Conservation (phyloP, 139 green algal species). For the Chlorella vulgaris region DNA sequence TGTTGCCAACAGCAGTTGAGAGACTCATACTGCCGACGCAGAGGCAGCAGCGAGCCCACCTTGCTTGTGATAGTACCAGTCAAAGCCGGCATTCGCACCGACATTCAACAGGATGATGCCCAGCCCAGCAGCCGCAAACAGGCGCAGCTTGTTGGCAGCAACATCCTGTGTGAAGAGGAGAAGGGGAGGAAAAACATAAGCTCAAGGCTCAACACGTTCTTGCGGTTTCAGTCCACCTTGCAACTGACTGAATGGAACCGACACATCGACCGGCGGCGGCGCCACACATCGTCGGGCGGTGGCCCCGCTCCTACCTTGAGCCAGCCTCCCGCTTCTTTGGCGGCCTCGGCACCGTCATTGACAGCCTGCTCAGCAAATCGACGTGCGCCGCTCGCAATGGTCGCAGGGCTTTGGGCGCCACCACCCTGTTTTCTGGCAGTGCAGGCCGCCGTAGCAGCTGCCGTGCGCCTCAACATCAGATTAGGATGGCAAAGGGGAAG, state of each 20-base stretch:
- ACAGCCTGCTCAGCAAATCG: not conserved
- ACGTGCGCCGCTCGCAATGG: not conserved
- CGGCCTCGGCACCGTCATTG: not conserved
- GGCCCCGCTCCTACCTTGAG: not conserved
- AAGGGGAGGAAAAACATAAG: no score
- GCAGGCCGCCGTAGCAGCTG: not conserved
- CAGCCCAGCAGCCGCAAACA: constrained; percentile 19
- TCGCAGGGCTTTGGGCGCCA: no score
- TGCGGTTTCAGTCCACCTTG: no score
- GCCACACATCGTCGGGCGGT: not conserved
- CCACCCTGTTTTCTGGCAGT: no score
- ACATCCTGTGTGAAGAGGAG: not conserved
- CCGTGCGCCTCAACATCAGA: not conserved
- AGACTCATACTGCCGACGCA: no score
- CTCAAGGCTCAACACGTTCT: not conserved
- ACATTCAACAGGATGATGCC: constrained; percentile 9
- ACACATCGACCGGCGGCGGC: not conserved
- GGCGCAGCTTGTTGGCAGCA: constrained; percentile 4
- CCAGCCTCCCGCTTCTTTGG: not conserved
- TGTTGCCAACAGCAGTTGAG: no score
- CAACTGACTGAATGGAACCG: not conserved
- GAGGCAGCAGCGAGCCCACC: no score
- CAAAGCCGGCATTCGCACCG: not conserved
- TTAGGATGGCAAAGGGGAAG: not conserved
- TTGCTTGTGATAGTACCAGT: constrained; percentile 9